Evolutionary conservation across 495 filamentous ascomycete genomes (phyloP), one percentile per base, ranked within the genome.

Genomic region (Xylaria acuta): DNA sequence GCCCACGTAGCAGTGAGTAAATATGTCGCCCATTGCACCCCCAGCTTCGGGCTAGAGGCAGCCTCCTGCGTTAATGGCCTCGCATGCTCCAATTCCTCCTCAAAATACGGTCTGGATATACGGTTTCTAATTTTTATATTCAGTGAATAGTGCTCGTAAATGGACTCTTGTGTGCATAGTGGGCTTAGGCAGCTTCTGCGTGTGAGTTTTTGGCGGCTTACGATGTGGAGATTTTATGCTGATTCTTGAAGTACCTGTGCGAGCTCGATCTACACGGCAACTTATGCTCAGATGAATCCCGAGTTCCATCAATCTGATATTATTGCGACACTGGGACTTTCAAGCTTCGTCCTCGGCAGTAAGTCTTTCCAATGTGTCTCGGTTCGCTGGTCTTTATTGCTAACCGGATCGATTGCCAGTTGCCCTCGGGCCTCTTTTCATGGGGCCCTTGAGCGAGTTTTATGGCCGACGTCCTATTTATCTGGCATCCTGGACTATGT

Each of bases 391-490:
- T 2, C 36, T 9, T 59, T 34, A 30, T 66, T 72, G 43, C 72
- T 79, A 65, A 79, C 49, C 11, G 3, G 2, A 20, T 72, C 58
- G 11, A 49, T 34, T 14, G 20, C 25, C 22, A 79, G 77, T 90
- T 78, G 91, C 89, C 32, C 77, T 92, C 73, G 92, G 92, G 0
- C 93, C 93, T 3, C 88, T 95, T 79, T 82, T 95, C 72, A 80
- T 94, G 27, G 90, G 85, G 60, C 81, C 80, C 8, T 64, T 83
- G n/a, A 84, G 84, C 47, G 88, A 97, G 85, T 98, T 98, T 78
- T 97, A 95, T 78, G 96, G 96, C 25, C 89, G 96, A 18, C 84
- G 95, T 47, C 91, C 91, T 36, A 93, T 98, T 72, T 98, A 97
- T 75, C 85, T 97, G 36, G 77, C 79, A 25, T 94, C 93, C 0